Conservation (phyloP, 495 filamentous ascomycete genomes). For the Neurospora sp. region DNA sequence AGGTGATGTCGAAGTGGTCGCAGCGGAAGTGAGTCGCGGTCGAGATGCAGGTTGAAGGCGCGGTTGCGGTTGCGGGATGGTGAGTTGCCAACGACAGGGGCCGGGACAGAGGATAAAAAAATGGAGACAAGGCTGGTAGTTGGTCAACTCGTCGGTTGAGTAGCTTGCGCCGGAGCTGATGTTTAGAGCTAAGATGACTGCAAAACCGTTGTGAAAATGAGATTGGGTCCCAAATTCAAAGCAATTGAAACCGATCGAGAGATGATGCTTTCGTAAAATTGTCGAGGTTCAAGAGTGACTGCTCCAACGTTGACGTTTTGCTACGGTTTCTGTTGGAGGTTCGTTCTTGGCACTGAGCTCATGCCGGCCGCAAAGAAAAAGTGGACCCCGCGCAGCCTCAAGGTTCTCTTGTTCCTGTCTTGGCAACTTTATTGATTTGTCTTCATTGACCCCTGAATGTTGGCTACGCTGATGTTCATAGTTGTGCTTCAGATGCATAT, state of each 20-base stretch:
- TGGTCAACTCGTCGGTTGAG: background rate
- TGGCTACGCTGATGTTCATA: background rate
- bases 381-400: background rate
- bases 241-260: background rate
- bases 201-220: background rate
- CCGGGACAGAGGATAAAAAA: background rate
- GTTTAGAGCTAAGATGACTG: background rate
- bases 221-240: background rate
- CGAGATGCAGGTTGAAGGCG: background rate
- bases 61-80: background rate
- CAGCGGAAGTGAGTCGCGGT: background rate
- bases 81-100: background rate
- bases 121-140: background rate
- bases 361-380: background rate
- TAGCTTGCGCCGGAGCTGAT: background rate
- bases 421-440: background rate
- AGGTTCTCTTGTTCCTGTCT: background rate
- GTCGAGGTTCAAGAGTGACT: background rate
- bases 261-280: background rate
- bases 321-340: background rate
- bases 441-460: background rate
- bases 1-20: background rate
- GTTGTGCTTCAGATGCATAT: background rate
- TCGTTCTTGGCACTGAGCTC: background rate
- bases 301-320: background rate